phyloP scores from a whole-genome alignment of 441 rosid genomes.

The Pelargonium citronellum region DNA sequence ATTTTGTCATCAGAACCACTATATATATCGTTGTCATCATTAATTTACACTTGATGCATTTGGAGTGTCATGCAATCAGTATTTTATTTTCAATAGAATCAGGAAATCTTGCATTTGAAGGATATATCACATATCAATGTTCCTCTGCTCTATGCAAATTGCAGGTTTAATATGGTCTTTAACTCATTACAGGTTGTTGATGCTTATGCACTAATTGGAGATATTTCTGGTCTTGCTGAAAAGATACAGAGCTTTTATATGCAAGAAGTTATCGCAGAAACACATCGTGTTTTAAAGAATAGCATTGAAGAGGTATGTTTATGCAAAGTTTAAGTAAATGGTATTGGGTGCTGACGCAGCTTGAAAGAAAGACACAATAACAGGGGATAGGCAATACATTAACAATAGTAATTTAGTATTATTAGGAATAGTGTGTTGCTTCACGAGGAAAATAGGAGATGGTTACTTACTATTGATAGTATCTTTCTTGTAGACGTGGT shows the following conservation, averaged over 20 bases:
- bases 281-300: slow-evolving; percentile 69
- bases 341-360: slow-evolving; percentile 2
- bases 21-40: neutral
- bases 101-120: slow-evolving; percentile 11
- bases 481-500: neutral
- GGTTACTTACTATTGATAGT: slow-evolving; percentile 1
- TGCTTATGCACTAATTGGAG: slow-evolving; percentile 96
- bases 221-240: slow-evolving; percentile 94
- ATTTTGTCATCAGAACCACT: neutral
- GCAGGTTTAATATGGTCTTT: slow-evolving; percentile 11
- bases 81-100: slow-evolving; percentile 13
- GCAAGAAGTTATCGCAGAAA: slow-evolving; percentile 97
- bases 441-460: neutral
- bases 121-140: neutral
- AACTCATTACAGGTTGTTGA: slow-evolving; percentile 68
- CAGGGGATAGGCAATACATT: neutral
- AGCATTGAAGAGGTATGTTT: slow-evolving; percentile 68
- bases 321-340: slow-evolving; percentile 2
- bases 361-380: neutral
- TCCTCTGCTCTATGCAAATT: slow-evolving; percentile 12
- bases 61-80: slow-evolving; percentile 13
- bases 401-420: neutral
- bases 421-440: neutral
- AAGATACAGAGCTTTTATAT: slow-evolving; percentile 95
- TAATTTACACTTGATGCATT: neutral